phyloP scores from a whole-genome alignment of 78 protist genomes.

The Cavenderia fasciculata region DNA sequence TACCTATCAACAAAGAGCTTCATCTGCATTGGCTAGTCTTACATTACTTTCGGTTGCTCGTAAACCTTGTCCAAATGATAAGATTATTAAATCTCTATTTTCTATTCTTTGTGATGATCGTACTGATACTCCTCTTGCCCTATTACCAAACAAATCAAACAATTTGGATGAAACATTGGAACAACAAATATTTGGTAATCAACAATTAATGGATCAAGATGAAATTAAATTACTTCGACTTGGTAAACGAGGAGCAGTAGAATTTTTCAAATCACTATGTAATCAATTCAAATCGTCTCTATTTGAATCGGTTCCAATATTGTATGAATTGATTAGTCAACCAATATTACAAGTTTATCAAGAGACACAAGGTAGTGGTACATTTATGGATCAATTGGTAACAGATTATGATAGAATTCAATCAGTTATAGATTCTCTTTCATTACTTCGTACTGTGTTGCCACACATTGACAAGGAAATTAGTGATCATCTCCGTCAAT shows the following conservation, averaged over 20 bases:
- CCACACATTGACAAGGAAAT: slow-evolving; percentile 14
- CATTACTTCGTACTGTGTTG: slow-evolving; percentile 22
- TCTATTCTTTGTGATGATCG: slow-evolving; percentile 31
- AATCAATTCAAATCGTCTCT: neutral
- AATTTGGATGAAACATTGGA: too few species aligned
- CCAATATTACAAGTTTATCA: neutral
- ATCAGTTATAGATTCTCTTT: slow-evolving; percentile 26
- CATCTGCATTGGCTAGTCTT: slow-evolving; percentile 23
- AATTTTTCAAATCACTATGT: neutral
- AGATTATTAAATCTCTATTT: slow-evolving; percentile 38
- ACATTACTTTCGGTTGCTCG: neutral
- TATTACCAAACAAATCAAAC: neutral
- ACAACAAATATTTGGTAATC: too few species aligned
- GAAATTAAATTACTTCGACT: neutral
- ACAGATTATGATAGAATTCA: slow-evolving; percentile 11
- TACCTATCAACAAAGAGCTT: slow-evolving; percentile 26
- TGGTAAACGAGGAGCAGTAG: slow-evolving; percentile 19
- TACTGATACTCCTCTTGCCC: slow-evolving; percentile 48
- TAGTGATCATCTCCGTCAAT: neutral
- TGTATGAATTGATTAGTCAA: slow-evolving; percentile 1
- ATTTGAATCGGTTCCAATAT: neutral
- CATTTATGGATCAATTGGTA: neutral
- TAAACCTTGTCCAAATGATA: slow-evolving; percentile 52
- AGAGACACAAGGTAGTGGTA: neutral
- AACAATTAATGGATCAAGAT: too few species aligned